These are phyloP conservation scores for Tripidium arundinaceum DNA, from an alignment of 202 grass and related monocot genomes.

Conservation along the genomic window DNA sequence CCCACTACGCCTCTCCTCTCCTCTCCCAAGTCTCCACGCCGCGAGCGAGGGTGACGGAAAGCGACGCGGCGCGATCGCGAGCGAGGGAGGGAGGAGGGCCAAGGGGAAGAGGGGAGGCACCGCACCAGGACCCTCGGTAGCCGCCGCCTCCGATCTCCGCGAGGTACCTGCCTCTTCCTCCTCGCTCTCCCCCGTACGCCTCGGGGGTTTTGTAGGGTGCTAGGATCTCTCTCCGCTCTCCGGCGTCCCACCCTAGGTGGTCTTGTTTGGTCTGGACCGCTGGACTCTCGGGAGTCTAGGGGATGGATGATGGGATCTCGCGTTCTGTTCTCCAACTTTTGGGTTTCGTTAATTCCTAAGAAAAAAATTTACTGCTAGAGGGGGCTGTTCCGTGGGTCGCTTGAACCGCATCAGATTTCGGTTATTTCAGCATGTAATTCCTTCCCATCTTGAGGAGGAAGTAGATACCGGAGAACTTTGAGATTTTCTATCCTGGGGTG, in stretches of 20 bases:
- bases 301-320: background rate
- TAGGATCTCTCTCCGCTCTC: background rate
- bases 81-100: background rate
- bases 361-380: background rate
- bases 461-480: background rate
- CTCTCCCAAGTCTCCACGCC: background rate
- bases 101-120: background rate
- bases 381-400: background rate
- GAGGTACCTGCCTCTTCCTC: slow-evolving; percentile 12
- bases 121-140: background rate
- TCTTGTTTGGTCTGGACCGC: background rate
- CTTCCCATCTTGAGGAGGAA: too few species aligned
- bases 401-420: background rate
- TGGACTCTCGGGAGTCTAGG: background rate
- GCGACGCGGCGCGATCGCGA: background rate
- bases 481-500: background rate
- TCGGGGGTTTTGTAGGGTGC: background rate
- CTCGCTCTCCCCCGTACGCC: too few species aligned
- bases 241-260: background rate
- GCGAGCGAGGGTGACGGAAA: slow-evolving; percentile 10
- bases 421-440: background rate
- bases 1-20: background rate
- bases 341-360: background rate
- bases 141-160: background rate
- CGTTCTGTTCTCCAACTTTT: background rate